A percentile compares a stretch with the other conserved stretches of the same genome.
phyloP scores from a whole-genome alignment of 805 yeast species.

The Blastobotrys terrestris region DNA sequence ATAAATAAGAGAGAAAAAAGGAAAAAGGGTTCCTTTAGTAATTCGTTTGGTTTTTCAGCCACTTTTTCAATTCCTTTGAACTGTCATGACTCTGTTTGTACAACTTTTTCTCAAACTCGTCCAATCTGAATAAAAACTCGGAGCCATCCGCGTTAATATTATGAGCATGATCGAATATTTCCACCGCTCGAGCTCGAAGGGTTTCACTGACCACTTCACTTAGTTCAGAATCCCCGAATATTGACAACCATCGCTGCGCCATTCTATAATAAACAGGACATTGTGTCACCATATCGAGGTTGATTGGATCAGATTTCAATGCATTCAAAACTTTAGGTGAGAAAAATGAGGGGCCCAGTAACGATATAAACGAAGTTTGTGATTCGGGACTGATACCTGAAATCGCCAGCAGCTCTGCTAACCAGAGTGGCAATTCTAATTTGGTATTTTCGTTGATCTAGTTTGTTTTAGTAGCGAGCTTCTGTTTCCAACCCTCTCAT shows the following conservation, averaged over 20 bases:
- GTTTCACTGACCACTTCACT: slow-evolving; percentile 46
- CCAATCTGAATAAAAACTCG: slow-evolving; percentile 59
- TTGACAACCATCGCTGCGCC: slow-evolving; percentile 68
- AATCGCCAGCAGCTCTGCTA: slow-evolving; percentile 69
- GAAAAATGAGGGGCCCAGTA: slow-evolving; percentile 67
- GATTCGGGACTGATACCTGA: slow-evolving; percentile 20
- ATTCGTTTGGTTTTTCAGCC: slow-evolving; percentile 1
- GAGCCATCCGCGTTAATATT: slow-evolving; percentile 42
- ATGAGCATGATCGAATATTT: slow-evolving; percentile 64
- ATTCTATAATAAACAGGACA: slow-evolving; percentile 62
- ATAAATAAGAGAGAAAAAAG: not conserved
- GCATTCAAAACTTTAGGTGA: slow-evolving; percentile 67
- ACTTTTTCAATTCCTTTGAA: slow-evolving; percentile 15
- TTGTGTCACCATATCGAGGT: slow-evolving; percentile 62
- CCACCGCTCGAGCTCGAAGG: slow-evolving; percentile 59
- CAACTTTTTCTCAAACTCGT: slow-evolving; percentile 58
- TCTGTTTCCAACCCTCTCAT: not conserved
- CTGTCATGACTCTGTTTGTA: slow-evolving; percentile 43
- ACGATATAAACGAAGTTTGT: slow-evolving; percentile 51
- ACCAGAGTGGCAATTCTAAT: slow-evolving; percentile 81
- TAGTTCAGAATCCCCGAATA: slow-evolving; percentile 63
- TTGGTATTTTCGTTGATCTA: slow-evolving; percentile 52
- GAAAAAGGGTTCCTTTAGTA: not conserved
- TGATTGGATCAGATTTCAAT: slow-evolving; percentile 61
- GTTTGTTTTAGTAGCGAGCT: too few species aligned